Evolutionary conservation across 164 flowering plant species (phyloP), one percentile per base, ranked within the genome.

Genomic region (Platanus orientalis): DNA sequence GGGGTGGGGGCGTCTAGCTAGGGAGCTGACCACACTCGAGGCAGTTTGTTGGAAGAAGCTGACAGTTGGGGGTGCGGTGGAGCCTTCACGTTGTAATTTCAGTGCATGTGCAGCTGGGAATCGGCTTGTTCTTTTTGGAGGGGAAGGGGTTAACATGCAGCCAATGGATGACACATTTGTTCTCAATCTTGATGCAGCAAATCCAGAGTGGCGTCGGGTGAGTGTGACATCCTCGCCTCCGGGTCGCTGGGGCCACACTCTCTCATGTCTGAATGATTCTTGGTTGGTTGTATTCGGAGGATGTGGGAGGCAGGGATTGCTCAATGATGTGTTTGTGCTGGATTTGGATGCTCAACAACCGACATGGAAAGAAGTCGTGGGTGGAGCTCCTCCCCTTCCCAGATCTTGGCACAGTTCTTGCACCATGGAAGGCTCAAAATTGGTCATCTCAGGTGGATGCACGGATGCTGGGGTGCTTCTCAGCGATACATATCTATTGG

Each of bases 381-480:
- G 92, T 26, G 86, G 85, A 30, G 67, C 82, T 20, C 95, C 89
- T 0, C 97, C 95, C 1, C 84, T 81, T 34, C 95, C 90, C 3
- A 72, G 97, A 63, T 88, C 97, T 23, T 90, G 97, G 97, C 97
- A 90, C 56, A 86, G 97, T 74, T 88, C 95, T 24, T 90, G 97
- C 79, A 88, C 88, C 0, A 57, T 90, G 9, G 90, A 86, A 57
- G 92, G 95, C 53, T 86, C 92, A 1, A 90, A 88, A 68, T 60
- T 90, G 76, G 89, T 88, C 2, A 83, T 90, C 39, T 84, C 95
- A 12, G 97, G 97, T 62, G 97, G 97, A 54, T 90, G 95, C 73
- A 83, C 95, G 0, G 92, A 90, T 63, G 85, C 92, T 7, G 97
- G 97, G 36, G 85, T 81, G 21, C 95, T 90, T 55, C 84, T 90